A percentile compares a stretch with the other conserved stretches of the same genome.
These are phyloP conservation scores for Talaromyces sp. DNA, from an alignment of 2,329 filamentous ascomycete species.

Conservation along the genomic window DNA sequence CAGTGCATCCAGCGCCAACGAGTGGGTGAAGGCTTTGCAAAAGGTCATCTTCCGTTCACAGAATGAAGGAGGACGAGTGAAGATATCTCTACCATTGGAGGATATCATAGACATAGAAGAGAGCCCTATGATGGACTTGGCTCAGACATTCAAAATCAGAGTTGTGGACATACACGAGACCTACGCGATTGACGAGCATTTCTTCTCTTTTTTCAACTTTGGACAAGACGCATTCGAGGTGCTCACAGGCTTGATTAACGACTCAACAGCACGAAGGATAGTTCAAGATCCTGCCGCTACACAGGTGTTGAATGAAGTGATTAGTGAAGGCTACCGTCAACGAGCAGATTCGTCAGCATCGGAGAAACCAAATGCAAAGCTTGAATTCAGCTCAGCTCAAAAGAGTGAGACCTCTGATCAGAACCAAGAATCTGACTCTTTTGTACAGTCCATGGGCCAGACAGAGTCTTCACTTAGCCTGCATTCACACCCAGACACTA, in stretches of 20 bases:
- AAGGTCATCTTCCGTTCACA: conserved; percentile 93
- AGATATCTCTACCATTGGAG: conserved; percentile 83
- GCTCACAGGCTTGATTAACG: conserved; percentile 68
- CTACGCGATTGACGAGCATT: conserved; percentile 96
- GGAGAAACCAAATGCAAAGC: background rate
- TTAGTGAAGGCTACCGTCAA: conserved; percentile 4
- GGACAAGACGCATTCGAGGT: conserved; percentile 79
- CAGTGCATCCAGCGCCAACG: conserved; percentile 79
- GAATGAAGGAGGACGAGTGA: conserved; percentile 95
- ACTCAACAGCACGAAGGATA: conserved; percentile 51
- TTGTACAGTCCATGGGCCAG: conserved; percentile 68
- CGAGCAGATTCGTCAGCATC: conserved; percentile 9
- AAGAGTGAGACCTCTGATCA: conserved; percentile 64
- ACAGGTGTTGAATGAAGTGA: conserved; percentile 18
- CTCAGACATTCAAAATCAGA: conserved; percentile 87
- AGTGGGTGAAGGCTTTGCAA: conserved; percentile 93
- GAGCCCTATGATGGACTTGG: conserved; percentile 83
- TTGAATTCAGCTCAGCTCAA: conserved; percentile 37
- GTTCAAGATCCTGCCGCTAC: conserved; percentile 29
- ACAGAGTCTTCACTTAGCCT: conserved; percentile 68
- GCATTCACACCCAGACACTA: conserved; percentile 68
- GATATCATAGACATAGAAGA: conserved; percentile 93
- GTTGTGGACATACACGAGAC: conserved; percentile 93
- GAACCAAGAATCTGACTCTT: conserved; percentile 67
- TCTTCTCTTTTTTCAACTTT: conserved; percentile 90